Evolutionary conservation across 2,329 filamentous ascomycete species (phyloP).

Genomic region (Xenoacremonium recifei): DNA sequence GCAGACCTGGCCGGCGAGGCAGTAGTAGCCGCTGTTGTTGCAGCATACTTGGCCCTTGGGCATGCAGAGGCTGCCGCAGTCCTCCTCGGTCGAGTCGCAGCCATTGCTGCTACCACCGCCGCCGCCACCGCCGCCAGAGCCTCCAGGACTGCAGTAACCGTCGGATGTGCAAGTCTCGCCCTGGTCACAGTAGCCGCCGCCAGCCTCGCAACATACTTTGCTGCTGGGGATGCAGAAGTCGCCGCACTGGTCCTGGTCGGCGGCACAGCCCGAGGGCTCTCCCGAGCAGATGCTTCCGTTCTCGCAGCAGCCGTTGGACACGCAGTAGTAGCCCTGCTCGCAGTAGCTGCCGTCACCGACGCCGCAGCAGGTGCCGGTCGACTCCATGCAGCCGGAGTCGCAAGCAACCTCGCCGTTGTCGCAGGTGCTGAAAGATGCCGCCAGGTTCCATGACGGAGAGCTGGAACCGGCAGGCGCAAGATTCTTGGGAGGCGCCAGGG

Average conservation of each 20-base stretch:
- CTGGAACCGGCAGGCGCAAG: slow-evolving; percentile 17
- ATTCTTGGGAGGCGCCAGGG: slow-evolving; percentile 8
- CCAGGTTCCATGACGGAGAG: slow-evolving; percentile 17
- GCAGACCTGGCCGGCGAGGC: slow-evolving; percentile 26
- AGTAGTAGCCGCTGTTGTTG: slow-evolving; percentile 26
- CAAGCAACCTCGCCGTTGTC: slow-evolving; percentile 21
- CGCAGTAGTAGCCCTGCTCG: slow-evolving; percentile 29
- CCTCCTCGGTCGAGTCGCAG: slow-evolving; percentile 17
- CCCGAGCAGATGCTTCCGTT: slow-evolving; percentile 31
- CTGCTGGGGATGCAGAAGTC: slow-evolving; percentile 30
- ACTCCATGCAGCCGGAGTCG: slow-evolving; percentile 31
- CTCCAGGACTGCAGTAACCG: slow-evolving; percentile 16
- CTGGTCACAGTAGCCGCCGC: slow-evolving; percentile 30
- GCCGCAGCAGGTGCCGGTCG: slow-evolving; percentile 28
- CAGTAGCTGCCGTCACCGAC: slow-evolving; percentile 29
- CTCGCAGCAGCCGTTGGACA: slow-evolving; percentile 30
- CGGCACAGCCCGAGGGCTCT: slow-evolving; percentile 22
- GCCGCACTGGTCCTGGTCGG: slow-evolving; percentile 25
- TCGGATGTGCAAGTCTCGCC: slow-evolving; percentile 26
- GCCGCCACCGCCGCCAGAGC: slow-evolving; percentile 9
- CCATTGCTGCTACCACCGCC: slow-evolving; percentile 18
- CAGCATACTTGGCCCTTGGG: slow-evolving; percentile 27
- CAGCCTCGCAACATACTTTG: slow-evolving; percentile 28
- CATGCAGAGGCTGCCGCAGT: slow-evolving; percentile 26
- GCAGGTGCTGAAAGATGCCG: slow-evolving; percentile 17